A percentile compares a stretch with the other conserved stretches of the same genome.
These are phyloP conservation scores for Globisporangium paddicum DNA, from an alignment of 352 stramenopile species.

Conservation along the genomic window DNA sequence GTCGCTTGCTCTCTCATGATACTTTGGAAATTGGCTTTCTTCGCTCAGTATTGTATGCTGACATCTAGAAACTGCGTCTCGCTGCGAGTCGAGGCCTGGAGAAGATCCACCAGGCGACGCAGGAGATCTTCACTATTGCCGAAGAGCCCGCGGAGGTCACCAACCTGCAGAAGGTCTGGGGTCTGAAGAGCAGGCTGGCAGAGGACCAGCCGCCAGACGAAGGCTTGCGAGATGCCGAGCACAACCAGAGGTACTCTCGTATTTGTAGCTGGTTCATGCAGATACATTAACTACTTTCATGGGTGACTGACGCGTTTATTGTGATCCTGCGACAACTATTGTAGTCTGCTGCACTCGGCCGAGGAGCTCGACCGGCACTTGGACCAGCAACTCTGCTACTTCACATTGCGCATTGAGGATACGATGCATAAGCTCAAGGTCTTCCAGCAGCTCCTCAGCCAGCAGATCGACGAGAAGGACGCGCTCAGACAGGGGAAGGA, in stretches of 20 bases:
- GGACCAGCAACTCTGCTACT: conserved; percentile 32
- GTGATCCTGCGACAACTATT: too few relatives aligned
- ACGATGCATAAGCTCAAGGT: conserved; percentile 29
- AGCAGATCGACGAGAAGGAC: conserved; percentile 26
- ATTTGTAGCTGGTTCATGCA: background rate
- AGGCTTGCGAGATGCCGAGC: background rate
- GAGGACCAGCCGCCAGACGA: background rate
- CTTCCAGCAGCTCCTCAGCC: conserved; percentile 29
- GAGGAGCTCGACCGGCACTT: conserved; percentile 43
- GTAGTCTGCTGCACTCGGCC: conserved; percentile 32
- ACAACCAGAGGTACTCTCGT: conserved; percentile 4
- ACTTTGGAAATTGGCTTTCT: background rate
- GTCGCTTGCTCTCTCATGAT: background rate
- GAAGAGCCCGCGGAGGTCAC: conserved; percentile 41
- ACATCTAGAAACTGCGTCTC: conserved; percentile 36
- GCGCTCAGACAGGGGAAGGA: background rate
- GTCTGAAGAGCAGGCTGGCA: conserved; percentile 16
- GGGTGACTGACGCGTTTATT: background rate
- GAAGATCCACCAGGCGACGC: conserved; percentile 33
- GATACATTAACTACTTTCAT: background rate
- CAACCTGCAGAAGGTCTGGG: conserved; percentile 52
- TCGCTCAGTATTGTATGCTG: background rate
- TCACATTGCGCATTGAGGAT: conserved; percentile 27
- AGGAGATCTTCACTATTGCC: conserved; percentile 25
- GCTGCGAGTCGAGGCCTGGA: conserved; percentile 33